Base-by-base conservation (phyloP, 768 basidiomycete species). In the Podaxis sp. region DNA sequence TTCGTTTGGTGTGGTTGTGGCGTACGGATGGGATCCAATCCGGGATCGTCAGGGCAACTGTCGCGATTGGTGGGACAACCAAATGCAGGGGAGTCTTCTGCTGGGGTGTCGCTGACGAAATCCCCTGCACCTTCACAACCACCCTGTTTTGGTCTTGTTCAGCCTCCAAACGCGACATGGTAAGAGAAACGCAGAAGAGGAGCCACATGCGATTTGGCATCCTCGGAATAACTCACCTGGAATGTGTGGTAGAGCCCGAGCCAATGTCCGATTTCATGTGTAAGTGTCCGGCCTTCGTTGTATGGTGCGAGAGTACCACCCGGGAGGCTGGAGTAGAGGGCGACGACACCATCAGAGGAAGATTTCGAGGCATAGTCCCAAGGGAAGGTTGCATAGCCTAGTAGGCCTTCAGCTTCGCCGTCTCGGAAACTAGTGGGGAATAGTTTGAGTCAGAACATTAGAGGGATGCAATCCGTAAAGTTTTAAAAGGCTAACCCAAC, bases 251-350 rank as follows among this genome's bases (percentile, higher is more conserved):
- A 85, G 15, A 85, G 75, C 15, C 84, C 83, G 49, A 75, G 68
- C 83, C 84, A 86, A 70, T 85, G 84, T 3, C 83, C 82, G 46
- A 75, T 75, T 69, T 86, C 85, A 67, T 86, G 85, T 1, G 78
- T 80, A 49, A 83, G 66, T 9, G 82, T 85, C 70, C 80, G 64
- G 2, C 79, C 80, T 47, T 71, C 61, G 69, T 85, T 79, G 72
- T 78, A 84, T 64, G 71, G 67, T 4, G 64, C 54, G 6, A 76
- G 70, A 53, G 71, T 65, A 37, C 71, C 77, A 57, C 73, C 75
- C 2, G 78, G 77, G 9, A 77, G 65, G 11, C 73, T 68, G 4
- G 66, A 59, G 57, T 71, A 73, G n/a, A 66, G 66, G 22, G 78
- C 66, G 29, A 78, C 72, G 24, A 78, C 72, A n/a, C 77, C 79